Conservation (phyloP, 805 yeast species). For the Starmerella potacharoeniae region DNA sequence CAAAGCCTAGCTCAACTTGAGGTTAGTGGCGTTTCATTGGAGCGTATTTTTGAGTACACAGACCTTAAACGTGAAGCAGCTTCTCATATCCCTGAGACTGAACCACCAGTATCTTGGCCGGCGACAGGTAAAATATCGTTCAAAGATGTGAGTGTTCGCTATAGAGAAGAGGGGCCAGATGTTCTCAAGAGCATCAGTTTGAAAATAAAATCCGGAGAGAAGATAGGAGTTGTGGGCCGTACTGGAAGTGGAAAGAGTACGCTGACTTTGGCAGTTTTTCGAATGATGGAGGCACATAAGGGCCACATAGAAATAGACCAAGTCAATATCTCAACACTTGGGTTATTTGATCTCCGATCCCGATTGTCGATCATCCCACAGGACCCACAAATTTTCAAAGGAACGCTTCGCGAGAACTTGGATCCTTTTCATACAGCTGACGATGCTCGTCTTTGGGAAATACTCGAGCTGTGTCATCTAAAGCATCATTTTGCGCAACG, state of each 20-base stretch:
- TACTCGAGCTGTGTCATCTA: slow-evolving; percentile 66
- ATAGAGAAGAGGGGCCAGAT: slow-evolving; percentile 65
- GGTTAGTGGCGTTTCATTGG: slow-evolving; percentile 88
- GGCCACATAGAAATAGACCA: slow-evolving; percentile 66
- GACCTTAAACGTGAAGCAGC: slow-evolving; percentile 72
- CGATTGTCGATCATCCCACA: slow-evolving; percentile 81
- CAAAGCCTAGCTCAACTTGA: slow-evolving; percentile 56
- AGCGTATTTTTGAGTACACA: slow-evolving; percentile 72
- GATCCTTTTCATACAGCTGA: slow-evolving; percentile 62
- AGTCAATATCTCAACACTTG: slow-evolving; percentile 54
- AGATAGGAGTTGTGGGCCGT: slow-evolving; percentile 90
- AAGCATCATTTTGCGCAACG: slow-evolving; percentile 49
- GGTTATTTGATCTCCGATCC: slow-evolving; percentile 66
- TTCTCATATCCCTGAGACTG: slow-evolving; percentile 45
- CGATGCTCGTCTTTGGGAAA: slow-evolving; percentile 71
- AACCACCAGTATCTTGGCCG: slow-evolving; percentile 72
- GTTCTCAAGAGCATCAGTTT: slow-evolving; percentile 60
- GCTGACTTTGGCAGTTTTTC: slow-evolving; percentile 67
- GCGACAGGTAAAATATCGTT: slow-evolving; percentile 54
- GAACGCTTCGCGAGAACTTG: slow-evolving; percentile 70
- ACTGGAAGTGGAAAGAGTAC: slow-evolving; percentile 95
- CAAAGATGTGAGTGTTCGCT: slow-evolving; percentile 62
- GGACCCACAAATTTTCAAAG: slow-evolving; percentile 86
- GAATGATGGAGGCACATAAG: slow-evolving; percentile 64
- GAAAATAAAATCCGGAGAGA: slow-evolving; percentile 58